Percentiles rank a stretch among this genome's conserved stretches.
Evolutionary conservation across 1,284 basidiomycete genomes (phyloP).

Genomic region (Malassezia vespertilionis): DNA sequence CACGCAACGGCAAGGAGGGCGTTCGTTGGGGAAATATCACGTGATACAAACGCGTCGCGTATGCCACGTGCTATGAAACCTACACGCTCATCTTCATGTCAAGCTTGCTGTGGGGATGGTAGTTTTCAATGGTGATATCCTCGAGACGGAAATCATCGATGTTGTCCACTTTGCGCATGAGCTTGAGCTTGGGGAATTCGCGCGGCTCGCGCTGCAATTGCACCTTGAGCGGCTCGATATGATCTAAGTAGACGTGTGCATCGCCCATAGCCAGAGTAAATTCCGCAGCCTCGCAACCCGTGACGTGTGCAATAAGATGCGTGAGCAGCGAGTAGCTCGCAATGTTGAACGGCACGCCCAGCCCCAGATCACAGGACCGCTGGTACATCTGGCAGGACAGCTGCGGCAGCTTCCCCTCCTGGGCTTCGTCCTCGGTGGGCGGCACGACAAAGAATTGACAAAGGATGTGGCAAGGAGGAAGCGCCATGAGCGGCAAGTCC

Average conservation of each 20-base stretch:
- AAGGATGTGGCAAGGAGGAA: constrained; percentile 95
- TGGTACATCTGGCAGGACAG: constrained; percentile 95
- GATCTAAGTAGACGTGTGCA: constrained; percentile 89
- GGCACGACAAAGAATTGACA: constrained; percentile 96
- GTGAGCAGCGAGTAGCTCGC: constrained; percentile 92
- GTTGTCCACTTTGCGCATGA: constrained; percentile 55
- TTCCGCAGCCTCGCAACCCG: constrained; percentile 72
- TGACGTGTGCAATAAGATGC: constrained; percentile 89
- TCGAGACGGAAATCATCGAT: constrained; percentile 73
- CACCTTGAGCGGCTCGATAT: constrained; percentile 68
- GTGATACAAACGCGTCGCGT: background rate
- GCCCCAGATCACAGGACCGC: constrained; percentile 87
- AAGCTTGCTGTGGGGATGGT: constrained; percentile 73
- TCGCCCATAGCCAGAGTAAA: constrained; percentile 85
- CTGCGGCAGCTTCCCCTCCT: constrained; percentile 20
- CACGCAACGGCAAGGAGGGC: too few species aligned
- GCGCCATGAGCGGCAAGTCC: constrained; percentile 88
- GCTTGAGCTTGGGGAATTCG: constrained; percentile 69
- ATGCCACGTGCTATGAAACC: too few species aligned
- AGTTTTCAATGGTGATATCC: constrained; percentile 76
- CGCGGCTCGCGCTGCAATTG: constrained; percentile 71
- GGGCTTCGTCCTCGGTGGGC: constrained; percentile 51
- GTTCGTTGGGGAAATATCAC: constrained; percentile 6
- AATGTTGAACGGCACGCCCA: constrained; percentile 91
- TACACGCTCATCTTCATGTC: constrained; percentile 97